Conservation (phyloP, 2,329 filamentous ascomycete genomes). For the Aureobasidium sp. region DNA sequence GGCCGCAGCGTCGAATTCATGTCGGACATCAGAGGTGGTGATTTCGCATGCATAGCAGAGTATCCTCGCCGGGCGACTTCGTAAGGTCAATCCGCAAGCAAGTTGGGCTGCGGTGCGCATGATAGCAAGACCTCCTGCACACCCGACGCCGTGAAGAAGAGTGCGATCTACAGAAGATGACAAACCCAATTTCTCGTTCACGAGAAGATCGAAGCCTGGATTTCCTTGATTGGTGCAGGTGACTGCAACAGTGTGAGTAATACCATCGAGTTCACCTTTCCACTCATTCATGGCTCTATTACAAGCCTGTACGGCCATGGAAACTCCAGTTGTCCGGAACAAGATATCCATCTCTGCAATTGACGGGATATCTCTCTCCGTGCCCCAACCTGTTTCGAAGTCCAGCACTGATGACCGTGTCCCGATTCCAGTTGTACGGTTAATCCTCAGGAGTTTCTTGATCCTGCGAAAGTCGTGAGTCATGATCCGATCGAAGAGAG, state of each 20-base stretch:
- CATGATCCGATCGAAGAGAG: too few relatives aligned
- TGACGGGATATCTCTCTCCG: background rate
- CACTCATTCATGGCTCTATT: background rate
- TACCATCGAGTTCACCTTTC: slow-evolving; percentile 22
- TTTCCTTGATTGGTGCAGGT: slow-evolving; percentile 43
- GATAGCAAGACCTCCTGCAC: slow-evolving; percentile 41
- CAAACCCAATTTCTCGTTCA: slow-evolving; percentile 37
- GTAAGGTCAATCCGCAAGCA: slow-evolving; percentile 67
- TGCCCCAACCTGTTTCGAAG: background rate
- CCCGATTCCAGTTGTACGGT: background rate
- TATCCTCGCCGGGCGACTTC: slow-evolving; percentile 66
- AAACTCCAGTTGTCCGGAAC: background rate
- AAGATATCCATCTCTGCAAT: background rate
- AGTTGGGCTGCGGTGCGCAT: slow-evolving; percentile 64
- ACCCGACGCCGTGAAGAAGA: slow-evolving; percentile 43
- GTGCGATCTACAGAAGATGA: slow-evolving; percentile 35
- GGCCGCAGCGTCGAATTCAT: slow-evolving; percentile 54
- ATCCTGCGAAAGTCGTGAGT: background rate
- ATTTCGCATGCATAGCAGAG: slow-evolving; percentile 71
- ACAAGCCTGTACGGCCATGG: background rate
- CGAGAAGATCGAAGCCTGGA: slow-evolving; percentile 43
- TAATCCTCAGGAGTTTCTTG: background rate
- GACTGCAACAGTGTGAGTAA: slow-evolving; percentile 44
- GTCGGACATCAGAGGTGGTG: slow-evolving; percentile 60
- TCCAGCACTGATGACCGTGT: background rate